A percentile compares a stretch with the other conserved stretches of the same genome.
phyloP scores from a whole-genome alignment of 805 yeast genomes.

The Saccharomycopsis lassenensis region DNA sequence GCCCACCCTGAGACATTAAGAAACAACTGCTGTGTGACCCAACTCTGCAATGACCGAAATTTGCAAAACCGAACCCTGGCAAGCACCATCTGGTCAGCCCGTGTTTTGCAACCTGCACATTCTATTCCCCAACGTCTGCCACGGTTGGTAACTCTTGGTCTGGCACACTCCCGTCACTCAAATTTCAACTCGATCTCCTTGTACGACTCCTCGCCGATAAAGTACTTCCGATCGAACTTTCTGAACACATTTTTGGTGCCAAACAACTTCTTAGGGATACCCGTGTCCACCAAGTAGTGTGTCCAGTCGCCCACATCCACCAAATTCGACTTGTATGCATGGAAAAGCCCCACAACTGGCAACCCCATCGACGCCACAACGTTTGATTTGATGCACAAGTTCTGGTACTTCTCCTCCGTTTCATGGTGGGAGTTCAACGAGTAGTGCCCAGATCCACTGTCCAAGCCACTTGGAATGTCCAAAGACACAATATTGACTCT shows the following conservation, averaged over 20 bases:
- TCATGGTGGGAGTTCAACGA: slow-evolving; percentile 17
- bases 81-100: too few relatives aligned
- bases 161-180: too few relatives aligned
- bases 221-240: slow-evolving; percentile 31
- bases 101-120: too few relatives aligned
- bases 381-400: slow-evolving; percentile 34
- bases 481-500: slow-evolving; percentile 45
- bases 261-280: slow-evolving; percentile 52
- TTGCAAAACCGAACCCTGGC: too few relatives aligned
- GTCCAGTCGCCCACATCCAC: slow-evolving; percentile 36
- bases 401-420: slow-evolving; percentile 25
- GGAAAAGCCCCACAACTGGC: slow-evolving; percentile 53
- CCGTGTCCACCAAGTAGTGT: slow-evolving; percentile 60
- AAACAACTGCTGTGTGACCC: too few relatives aligned
- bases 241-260: slow-evolving; percentile 30
- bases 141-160: too few relatives aligned
- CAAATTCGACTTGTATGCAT: slow-evolving; percentile 47
- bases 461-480: slow-evolving; percentile 76
- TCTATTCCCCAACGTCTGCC: too few relatives aligned
- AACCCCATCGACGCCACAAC: slow-evolving; percentile 64
- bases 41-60: too few relatives aligned
- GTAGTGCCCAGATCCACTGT: slow-evolving; percentile 63
- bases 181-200: too few relatives aligned
- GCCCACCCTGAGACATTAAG: too few relatives aligned
- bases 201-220: slow-evolving; percentile 13